Evolutionary conservation across 352 stramenopile species (phyloP), one percentile per base, ranked within the genome.

Genomic region (Globisporangium yorkense): DNA sequence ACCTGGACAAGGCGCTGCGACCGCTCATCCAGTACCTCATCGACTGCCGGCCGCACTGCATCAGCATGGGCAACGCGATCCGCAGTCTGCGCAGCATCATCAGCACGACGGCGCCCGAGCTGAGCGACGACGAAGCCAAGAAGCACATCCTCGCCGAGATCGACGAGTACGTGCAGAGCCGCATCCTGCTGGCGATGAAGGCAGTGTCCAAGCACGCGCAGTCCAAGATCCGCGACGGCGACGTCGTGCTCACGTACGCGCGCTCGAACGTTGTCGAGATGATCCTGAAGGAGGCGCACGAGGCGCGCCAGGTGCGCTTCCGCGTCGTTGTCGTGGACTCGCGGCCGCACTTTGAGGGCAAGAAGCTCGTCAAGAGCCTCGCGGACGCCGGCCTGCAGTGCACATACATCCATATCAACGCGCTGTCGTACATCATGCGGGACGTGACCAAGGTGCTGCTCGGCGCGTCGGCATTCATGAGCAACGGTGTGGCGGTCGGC

Each of bases 11-110:
- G 66, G 69, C 74, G 68, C 76, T 98, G 16, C 97, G 97, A 62
- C 89, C 91, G 24, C 71, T 93, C 15, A 98, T 98, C 70, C 86
- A 98, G 67, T 97, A 97, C 67, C 86, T 98, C 55, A 98, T 95
- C 49, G 75, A 97, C 65, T 98, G 94, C 70, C 83, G 94, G 33
- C 90, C 91, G 31, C 93, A 97, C 65, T 92, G 77, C 18, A 94
- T 98, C 20, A 94, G 85, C 61, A 99, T 98, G 96, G 92, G 93
- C 24, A 98, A 98, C 65, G 92, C 96, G 6, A 98, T 98, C 71
- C 80, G 80, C 33, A 76, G 77, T 21, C 58, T 98, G n/a, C 94
- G 96, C 63, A 77, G 85, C 18, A 82, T 93, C 10, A 94, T 98
- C 48, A 83, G 82, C 12, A 96, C 80, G 24, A 75, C 97, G 5